Evolutionary conservation across 2,329 filamentous ascomycete genomes (phyloP).

Genomic region (Clonostachys rosea): DNA sequence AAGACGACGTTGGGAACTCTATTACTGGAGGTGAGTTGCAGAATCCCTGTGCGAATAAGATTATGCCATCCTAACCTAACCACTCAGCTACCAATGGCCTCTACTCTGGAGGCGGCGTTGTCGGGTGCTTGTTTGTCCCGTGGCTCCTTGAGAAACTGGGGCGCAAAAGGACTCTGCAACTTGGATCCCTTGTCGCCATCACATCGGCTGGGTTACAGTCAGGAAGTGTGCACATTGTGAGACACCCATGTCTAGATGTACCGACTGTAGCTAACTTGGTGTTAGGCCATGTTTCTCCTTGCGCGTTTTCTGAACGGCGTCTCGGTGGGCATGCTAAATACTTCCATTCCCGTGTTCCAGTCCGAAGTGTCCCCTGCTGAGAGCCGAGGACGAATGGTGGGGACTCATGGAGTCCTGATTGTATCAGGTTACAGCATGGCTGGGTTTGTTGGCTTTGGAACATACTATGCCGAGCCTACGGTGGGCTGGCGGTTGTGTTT

Average conservation of each 20-base stretch:
- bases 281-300: not conserved
- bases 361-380: not conserved
- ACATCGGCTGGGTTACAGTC: not conserved
- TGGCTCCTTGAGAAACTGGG: not conserved
- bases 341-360: not conserved
- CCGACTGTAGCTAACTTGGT: no score
- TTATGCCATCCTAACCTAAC: not conserved
- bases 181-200: not conserved
- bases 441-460: not conserved
- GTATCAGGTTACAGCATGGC: not conserved
- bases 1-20: not conserved
- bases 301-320: not conserved
- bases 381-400: not conserved
- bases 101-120: not conserved
- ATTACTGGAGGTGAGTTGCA: not conserved
- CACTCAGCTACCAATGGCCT: not conserved
- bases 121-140: not conserved
- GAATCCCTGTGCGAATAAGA: no score
- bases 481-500: not conserved
- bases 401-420: not conserved
- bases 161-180: not conserved
- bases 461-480: not conserved
- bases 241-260: no score
- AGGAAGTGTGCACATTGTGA: not conserved
- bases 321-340: not conserved